Evolutionary conservation across 768 basidiomycete genomes (phyloP), one percentile per base, ranked within the genome.

Genomic region (Kwoniella sp.): DNA sequence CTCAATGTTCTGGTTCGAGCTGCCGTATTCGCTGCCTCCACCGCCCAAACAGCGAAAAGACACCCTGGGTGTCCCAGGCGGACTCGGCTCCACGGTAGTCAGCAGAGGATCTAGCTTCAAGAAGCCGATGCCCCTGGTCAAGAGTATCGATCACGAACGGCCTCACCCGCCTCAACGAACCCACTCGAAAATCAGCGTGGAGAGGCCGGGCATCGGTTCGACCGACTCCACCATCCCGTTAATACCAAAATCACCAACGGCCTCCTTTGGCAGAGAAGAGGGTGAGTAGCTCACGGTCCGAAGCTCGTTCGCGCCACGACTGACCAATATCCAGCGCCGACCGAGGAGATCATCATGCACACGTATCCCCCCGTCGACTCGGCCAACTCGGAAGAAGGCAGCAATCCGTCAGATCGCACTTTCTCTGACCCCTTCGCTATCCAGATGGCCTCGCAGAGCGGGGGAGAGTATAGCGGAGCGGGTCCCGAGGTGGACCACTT

Each of bases 1-100:
- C 14, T 87, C 84, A 29, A 88, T 85, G 31, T 92, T 91, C 76
- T 91, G 89, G 89, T 70, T 74, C 51, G 73, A 74, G 51, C 40
- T 74, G 19, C 70, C 73, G 0, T 64, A 70, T 28, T 55, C 65
- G 15, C 38, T 74, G 11, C 70, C 70, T 7, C 62, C 59, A 8
- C 59, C 63, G 6, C 57, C 50, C 9, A 55, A 50, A 45, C 14
- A 17, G n/a, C 51, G 46, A n/a, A 29, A 25, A 20, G 36, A 52
- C 43, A 36, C 39, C 4, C 33, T 50, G 14, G 40, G 38, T 15
- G 38, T 39, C 22, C 39, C 48, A n/a, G 52, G 42, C 14, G 43
- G 44, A 26, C 27, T 38, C n/a, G 44, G 37, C 11, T 26, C 29
- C 19, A 4, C 29, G 15, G 39, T 7, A n/a, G 41, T 43, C 11